Conservation (phyloP, 331 rosid genomes). For the Malus hybrid region DNA sequence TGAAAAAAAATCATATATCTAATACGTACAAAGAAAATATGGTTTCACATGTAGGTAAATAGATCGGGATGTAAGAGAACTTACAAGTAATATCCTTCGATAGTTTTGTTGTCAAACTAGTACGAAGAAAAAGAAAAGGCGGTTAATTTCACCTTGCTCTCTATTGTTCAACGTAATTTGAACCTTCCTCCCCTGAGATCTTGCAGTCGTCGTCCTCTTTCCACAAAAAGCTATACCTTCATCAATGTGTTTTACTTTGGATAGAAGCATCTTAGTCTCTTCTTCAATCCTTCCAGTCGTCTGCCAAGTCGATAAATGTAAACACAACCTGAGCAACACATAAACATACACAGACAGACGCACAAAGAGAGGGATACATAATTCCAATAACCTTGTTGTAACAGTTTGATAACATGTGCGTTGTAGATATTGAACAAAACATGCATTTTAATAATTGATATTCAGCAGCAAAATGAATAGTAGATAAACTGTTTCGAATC, state of each 20-base stretch:
- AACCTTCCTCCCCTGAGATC: slow-evolving; percentile 85
- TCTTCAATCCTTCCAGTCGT: slow-evolving; percentile 83
- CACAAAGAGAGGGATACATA: background rate
- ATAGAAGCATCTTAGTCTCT: slow-evolving; percentile 76
- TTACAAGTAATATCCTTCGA: slow-evolving; percentile 74
- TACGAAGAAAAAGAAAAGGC: slow-evolving; percentile 8
- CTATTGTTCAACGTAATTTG: slow-evolving; percentile 73
- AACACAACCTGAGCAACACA: background rate
- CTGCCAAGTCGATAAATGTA: slow-evolving; percentile 23
- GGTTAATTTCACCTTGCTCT: slow-evolving; percentile 50
- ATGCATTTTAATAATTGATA: background rate
- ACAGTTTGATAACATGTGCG: background rate
- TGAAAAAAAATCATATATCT: too few species aligned
- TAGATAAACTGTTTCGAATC: too few species aligned
- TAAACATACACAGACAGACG: background rate
- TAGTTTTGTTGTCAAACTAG: slow-evolving; percentile 13
- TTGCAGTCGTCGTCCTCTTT: slow-evolving; percentile 61
- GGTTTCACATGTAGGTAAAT: background rate
- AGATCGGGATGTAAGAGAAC: slow-evolving; percentile 7
- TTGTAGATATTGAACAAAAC: background rate
- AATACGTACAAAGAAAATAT: background rate
- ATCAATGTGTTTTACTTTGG: slow-evolving; percentile 68
- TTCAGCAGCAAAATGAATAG: background rate
- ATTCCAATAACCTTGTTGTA: background rate
- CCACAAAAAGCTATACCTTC: slow-evolving; percentile 58